These are phyloP conservation scores for Nepenthes mirabilis DNA, from an alignment of 148 eudicot genomes.

Conservation along the genomic window DNA sequence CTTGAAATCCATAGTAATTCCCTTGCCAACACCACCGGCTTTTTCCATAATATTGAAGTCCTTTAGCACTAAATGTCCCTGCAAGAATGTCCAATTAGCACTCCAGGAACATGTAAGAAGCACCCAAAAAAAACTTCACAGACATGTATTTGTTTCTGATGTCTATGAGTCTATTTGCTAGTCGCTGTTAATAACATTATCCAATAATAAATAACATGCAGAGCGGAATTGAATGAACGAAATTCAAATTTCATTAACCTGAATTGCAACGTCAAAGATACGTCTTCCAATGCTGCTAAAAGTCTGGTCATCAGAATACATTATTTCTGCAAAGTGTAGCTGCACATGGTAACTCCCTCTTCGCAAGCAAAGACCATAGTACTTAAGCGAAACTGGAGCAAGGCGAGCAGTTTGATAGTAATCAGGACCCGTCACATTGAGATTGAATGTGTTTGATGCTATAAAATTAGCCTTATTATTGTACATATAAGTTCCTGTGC, in stretches of 20 bases:
- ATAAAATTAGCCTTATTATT: conserved; percentile 18
- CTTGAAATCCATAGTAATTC: conserved; percentile 6
- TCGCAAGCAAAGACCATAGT: conserved; percentile 61
- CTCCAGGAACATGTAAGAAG: too few species aligned
- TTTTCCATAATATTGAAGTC: conserved; percentile 26
- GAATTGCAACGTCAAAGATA: conserved; percentile 64
- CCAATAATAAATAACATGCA: neutral
- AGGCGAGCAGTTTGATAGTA: conserved; percentile 48
- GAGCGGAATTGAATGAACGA: too few species aligned
- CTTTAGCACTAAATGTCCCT: conserved; percentile 21
- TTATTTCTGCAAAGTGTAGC: conserved; percentile 68
- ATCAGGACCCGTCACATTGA: conserved; percentile 8
- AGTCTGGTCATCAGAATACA: conserved; percentile 37
- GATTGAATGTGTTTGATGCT: conserved; percentile 13
- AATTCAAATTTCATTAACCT: conserved; percentile 23
- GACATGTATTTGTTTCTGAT: too few species aligned
- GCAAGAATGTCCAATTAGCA: neutral
- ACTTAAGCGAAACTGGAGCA: conserved; percentile 54
- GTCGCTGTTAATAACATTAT: too few species aligned
- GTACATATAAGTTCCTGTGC: conserved; percentile 69
- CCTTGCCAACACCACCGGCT: conserved; percentile 24
- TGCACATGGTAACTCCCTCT: conserved; percentile 47
- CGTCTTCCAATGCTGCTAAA: conserved; percentile 60
- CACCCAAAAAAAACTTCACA: too few species aligned
- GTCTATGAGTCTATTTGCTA: too few species aligned